Evolutionary conservation across 164 flowering plant genomes (phyloP).

Genomic region (Litsea cubeba): DNA sequence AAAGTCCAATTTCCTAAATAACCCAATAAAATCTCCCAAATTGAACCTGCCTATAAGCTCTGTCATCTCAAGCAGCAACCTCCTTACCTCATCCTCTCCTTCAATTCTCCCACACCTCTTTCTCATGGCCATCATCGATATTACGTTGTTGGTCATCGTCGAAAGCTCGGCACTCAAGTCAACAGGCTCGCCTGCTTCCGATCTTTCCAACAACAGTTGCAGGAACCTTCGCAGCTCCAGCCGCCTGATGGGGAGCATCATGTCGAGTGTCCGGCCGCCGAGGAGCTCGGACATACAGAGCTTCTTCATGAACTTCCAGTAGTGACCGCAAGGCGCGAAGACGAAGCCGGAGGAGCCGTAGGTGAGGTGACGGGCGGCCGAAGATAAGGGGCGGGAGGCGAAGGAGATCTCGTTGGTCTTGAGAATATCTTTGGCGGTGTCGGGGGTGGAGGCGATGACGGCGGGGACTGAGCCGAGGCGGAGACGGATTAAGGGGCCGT

Average conservation of each 20-base stretch:
- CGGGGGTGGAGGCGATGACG: conserved; percentile 38
- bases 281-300: conserved; percentile 40
- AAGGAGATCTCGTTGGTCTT: conserved; percentile 42
- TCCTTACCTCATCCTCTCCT: conserved; percentile 26
- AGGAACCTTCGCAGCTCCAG: conserved; percentile 29
- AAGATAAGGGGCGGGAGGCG: conserved; percentile 35
- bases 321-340: conserved; percentile 42
- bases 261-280: conserved; percentile 25
- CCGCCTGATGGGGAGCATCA: conserved; percentile 19
- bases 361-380: conserved; percentile 37
- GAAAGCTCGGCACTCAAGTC: conserved; percentile 32
- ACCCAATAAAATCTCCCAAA: conserved; percentile 42
- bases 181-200: conserved; percentile 22
- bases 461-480: conserved; percentile 40
- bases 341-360: conserved; percentile 45
- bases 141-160: conserved; percentile 37
- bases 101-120: conserved; percentile 26
- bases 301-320: conserved; percentile 58
- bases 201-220: conserved; percentile 11
- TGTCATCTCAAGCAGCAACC: conserved; percentile 29
- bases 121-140: conserved; percentile 41
- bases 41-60: conserved; percentile 36
- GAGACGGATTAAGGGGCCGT: conserved; percentile 45
- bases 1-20: conserved; percentile 36
- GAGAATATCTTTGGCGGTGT: conserved; percentile 31